A percentile compares a stretch with the other conserved stretches of the same genome.
These are phyloP conservation scores for Scutellaria minor DNA, from an alignment of 257 asterid species.

Conservation along the genomic window DNA sequence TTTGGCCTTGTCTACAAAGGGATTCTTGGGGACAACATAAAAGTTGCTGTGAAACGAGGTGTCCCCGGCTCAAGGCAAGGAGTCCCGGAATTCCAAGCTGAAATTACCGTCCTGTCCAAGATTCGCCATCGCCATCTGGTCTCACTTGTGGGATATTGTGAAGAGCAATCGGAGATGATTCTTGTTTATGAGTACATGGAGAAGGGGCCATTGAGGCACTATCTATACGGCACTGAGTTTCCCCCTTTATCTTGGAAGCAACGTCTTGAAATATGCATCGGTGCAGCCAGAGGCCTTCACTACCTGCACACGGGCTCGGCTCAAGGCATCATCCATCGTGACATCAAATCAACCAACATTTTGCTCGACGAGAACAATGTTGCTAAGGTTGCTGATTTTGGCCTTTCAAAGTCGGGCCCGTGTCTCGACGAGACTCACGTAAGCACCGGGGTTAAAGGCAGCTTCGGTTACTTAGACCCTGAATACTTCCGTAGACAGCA, in stretches of 20 bases:
- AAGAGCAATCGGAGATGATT: conserved; percentile 75
- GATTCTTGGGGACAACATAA: conserved; percentile 50
- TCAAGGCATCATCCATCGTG: conserved; percentile 81
- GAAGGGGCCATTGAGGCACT: conserved; percentile 64
- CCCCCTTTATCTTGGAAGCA: conserved; percentile 73
- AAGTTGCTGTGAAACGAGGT: conserved; percentile 72
- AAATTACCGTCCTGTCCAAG: conserved; percentile 64
- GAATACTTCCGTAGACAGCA: conserved; percentile 76
- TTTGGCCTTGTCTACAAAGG: conserved; percentile 74
- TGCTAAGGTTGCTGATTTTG: conserved; percentile 81
- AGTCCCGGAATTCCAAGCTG: conserved; percentile 75
- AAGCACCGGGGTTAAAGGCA: conserved; percentile 84
- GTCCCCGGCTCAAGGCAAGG: conserved; percentile 76
- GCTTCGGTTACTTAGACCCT: conserved; percentile 79
- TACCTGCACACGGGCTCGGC: conserved; percentile 83
- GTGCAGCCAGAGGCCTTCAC: conserved; percentile 88
- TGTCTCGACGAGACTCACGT: conserved; percentile 73
- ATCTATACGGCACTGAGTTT: conserved; percentile 55
- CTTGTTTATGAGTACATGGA: conserved; percentile 84
- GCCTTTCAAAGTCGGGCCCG: conserved; percentile 79
- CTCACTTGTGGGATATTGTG: conserved; percentile 75
- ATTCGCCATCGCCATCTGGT: conserved; percentile 80
- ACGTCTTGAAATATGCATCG: conserved; percentile 81
- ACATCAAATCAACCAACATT: conserved; percentile 77
- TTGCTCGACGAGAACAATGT: conserved; percentile 62